Base-by-base conservation (phyloP, 2,329 filamentous ascomycete species). In the Penicillium oxalicum region DNA sequence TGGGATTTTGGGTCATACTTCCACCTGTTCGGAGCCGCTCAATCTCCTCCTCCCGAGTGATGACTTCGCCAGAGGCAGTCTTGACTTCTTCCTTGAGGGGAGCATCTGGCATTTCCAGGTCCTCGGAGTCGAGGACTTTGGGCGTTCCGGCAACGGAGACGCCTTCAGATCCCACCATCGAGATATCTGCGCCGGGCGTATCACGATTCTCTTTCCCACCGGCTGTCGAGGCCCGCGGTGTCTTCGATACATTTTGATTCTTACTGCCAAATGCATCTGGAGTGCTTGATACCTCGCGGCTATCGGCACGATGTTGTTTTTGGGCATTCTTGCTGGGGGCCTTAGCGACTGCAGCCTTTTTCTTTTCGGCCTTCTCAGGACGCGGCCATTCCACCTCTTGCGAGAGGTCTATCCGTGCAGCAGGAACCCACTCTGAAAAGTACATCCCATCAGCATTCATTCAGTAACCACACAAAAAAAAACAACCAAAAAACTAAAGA, bases 1-100 rank as follows among this genome's bases (percentile, higher is more conserved):
- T 90, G 49, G 95, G 93, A 57, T 97, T 97, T 66, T 98, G 94
- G 9, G 94, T 98, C 93, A 98, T 97, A 52, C 90, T 96, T 29
- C 93, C 94, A 25, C 88, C 88, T 3, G 90, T 95, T 36, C 93
- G 84, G 8, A 98, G 78, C 66, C 96, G 95, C 67, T 98, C 93
- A 49, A 97, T 96, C 68, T 98, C 93, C 56, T 94, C 88, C 67
- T 95, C 88, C 43, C 54, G 86, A 84, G 70, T 76, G 62, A 79
- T 80, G 26, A 68, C 62, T 32, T 59, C 57, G 9, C 63, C 67
- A 3, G 57, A 60, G 2, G 57, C 55, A 24, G 63, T 69, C 35
- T 59, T 50, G n/a, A 60, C 57, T 38, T 73, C 70, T 48, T 72
- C 66, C 39, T 70, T 71, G 34, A 61, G 54, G 1, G 58, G 57